Evolutionary conservation across 345 rosid species (phyloP).

Genomic region (Eucalyptus brandiana): DNA sequence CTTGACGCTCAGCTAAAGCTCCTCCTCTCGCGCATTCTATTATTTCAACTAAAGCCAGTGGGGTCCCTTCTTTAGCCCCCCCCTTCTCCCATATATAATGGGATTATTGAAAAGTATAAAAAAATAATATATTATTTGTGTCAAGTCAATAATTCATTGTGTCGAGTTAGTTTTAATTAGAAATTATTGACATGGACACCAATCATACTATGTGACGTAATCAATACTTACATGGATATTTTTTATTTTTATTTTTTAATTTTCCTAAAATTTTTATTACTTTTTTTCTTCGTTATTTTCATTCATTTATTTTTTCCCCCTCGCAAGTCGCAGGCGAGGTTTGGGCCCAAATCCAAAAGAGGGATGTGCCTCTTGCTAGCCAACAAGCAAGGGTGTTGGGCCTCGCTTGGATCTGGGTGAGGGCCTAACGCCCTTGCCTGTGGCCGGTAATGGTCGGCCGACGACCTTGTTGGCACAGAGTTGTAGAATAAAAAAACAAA

Average conservation of each 20-base stretch:
- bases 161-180: too few relatives aligned
- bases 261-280: too few relatives aligned
- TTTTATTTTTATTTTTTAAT: too few relatives aligned
- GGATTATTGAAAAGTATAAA: too few relatives aligned
- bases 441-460: neutral
- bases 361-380: neutral
- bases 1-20: neutral
- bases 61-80: neutral
- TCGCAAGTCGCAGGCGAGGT: accelerated
- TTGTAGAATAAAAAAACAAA: too few relatives aligned
- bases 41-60: neutral
- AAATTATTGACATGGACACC: accelerated
- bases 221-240: accelerated
- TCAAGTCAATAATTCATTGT: too few relatives aligned
- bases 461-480: neutral
- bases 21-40: neutral
- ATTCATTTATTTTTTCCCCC: too few relatives aligned
- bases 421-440: too few relatives aligned
- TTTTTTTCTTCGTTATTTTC: neutral
- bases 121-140: too few relatives aligned
- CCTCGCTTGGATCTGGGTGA: too few relatives aligned
- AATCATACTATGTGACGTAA: accelerated
- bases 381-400: neutral
- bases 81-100: too few relatives aligned
- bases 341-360: neutral